phyloP scores from a whole-genome alignment of 2,329 filamentous ascomycete genomes.

The Trichoderma oligosporum region DNA sequence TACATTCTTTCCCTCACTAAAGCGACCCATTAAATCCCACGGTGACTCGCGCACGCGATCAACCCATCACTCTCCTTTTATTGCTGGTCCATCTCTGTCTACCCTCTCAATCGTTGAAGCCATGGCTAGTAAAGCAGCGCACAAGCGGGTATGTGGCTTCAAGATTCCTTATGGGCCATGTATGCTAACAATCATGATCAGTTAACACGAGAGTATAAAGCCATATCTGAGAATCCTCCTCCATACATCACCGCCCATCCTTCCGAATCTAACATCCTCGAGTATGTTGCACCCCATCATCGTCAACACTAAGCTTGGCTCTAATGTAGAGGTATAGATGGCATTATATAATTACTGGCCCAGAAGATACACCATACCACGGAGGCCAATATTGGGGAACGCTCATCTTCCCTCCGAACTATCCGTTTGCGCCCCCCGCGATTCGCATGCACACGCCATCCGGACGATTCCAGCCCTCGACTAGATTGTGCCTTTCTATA shows the following conservation, averaged over 20 bases:
- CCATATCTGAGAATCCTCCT: slow-evolving; percentile 68
- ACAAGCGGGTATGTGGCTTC: slow-evolving; percentile 58
- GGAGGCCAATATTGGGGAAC: slow-evolving; percentile 98
- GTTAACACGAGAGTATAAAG: slow-evolving; percentile 61
- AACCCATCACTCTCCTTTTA: slow-evolving; percentile 23
- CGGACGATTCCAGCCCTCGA: slow-evolving; percentile 90
- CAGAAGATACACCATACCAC: slow-evolving; percentile 89
- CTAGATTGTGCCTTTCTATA: slow-evolving; percentile 89
- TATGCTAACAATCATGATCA: slow-evolving; percentile 27
- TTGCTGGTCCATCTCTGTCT: not conserved
- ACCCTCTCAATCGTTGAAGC: slow-evolving; percentile 19
- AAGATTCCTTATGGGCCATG: not conserved
- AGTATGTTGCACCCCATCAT: slow-evolving; percentile 49
- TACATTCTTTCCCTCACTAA: not conserved
- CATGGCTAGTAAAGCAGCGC: slow-evolving; percentile 71
- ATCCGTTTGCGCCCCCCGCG: slow-evolving; percentile 92
- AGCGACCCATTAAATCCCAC: not conserved
- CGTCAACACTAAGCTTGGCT: not conserved
- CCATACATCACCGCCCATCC: slow-evolving; percentile 87
- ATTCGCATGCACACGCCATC: slow-evolving; percentile 99
- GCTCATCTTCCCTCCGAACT: slow-evolving; percentile 90
- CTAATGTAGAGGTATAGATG: slow-evolving; percentile 50
- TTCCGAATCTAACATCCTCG: slow-evolving; percentile 85
- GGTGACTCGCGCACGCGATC: slow-evolving; percentile 10
- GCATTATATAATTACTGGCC: slow-evolving; percentile 94